Base-by-base conservation (phyloP, 352 stramenopile genomes). In the Phytophthora sansomeana region DNA sequence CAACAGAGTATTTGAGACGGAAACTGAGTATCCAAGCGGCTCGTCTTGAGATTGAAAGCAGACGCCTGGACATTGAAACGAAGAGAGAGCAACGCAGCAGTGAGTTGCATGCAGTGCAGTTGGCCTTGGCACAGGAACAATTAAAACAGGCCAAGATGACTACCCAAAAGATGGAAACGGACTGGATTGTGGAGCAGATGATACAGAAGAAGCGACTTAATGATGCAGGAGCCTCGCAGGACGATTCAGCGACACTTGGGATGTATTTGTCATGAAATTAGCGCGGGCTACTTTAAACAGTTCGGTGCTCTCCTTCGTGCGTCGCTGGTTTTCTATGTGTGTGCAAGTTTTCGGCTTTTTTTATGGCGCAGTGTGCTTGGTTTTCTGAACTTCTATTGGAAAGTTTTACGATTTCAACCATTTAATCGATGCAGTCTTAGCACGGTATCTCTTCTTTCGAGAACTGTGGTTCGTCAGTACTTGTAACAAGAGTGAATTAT, bases 111-210 rank as follows among this genome's bases (percentile, higher is more conserved):
- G 59, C 64, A 2, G 73, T 87, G 48, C 78, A 87, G 43, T 42
- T 87, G 21, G 71, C 72, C 26, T 60, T 87, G 43, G 78, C 76
- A 14, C 70, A 81, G 61, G 78, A 87, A 30, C 76, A 87, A 63
- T 53, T 87, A n/a, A 74, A 83, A 16, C 78, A 87, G 38, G 74
- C 75, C 14, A 79, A 80, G 30, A 49, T 85, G 47, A 57, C 58
- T 5, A 84, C 75, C 7, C 75, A 85, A 43, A 87, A 85, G 61
- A 72, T 84, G 46, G 80, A 74, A 43, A 69, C 58, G 4, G 75
- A 87, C 53, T 85, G 75, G 78, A 59, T 85, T 50, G 63, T 85
- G 19, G 75, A 87, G n/a, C 76, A 85, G 54, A 61, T 77, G 56
- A 50, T 87, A 35, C 78, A 87, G 24, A 87, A 84, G 63, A 87